Evolutionary conservation across 2,329 filamentous ascomycete species (phyloP).

Genomic region (Didymella arachidicola): DNA sequence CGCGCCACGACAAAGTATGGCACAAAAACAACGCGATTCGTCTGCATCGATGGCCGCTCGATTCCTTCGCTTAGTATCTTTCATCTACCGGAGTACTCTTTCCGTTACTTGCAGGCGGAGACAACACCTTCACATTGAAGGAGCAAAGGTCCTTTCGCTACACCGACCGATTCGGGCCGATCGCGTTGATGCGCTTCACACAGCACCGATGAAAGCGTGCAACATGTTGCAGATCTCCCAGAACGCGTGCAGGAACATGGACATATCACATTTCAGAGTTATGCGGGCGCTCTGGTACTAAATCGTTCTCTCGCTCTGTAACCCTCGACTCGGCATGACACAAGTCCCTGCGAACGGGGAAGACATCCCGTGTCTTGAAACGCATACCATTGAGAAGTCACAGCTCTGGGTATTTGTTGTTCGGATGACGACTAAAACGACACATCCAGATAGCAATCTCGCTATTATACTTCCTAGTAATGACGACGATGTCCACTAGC

Average conservation of each 20-base stretch:
- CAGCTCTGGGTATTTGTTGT: background rate
- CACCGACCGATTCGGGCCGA: slow-evolving; percentile 46
- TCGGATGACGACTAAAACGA: background rate
- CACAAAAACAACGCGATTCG: too few relatives aligned
- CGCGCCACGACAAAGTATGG: too few relatives aligned
- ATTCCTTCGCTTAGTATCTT: too few relatives aligned
- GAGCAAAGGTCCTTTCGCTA: background rate
- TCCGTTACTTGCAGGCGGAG: too few relatives aligned
- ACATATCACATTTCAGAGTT: slow-evolving; percentile 2
- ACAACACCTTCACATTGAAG: too few relatives aligned
- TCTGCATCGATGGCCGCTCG: too few relatives aligned
- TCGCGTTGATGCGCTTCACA: slow-evolving; percentile 47
- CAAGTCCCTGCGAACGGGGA: slow-evolving; percentile 6
- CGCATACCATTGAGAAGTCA: background rate
- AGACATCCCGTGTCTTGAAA: background rate
- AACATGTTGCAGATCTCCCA: background rate
- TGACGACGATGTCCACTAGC: background rate
- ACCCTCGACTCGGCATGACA: background rate
- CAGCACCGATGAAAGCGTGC: slow-evolving; percentile 7
- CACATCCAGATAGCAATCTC: background rate
- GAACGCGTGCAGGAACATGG: background rate
- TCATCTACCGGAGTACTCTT: too few relatives aligned
- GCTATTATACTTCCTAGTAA: background rate
- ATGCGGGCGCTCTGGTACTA: background rate
- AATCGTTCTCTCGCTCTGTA: background rate